Base-by-base conservation (phyloP, 1,284 basidiomycete genomes). In the Stygiomarasmius scandens region DNA sequence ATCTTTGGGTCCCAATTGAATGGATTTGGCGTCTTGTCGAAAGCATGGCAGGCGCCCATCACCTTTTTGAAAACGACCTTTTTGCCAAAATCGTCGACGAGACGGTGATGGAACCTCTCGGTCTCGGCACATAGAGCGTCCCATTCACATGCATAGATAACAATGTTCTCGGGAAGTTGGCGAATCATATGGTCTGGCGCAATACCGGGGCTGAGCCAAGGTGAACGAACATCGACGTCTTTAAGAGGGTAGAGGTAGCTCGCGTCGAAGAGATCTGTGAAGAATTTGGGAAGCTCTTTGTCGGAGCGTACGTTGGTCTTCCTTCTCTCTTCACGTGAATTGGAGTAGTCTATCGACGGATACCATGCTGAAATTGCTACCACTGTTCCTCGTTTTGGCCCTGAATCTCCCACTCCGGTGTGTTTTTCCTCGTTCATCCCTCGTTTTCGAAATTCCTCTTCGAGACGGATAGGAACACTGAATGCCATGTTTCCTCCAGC, bases 231-330 rank as follows among this genome's bases (percentile, higher is more conserved):
- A 29, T 61, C 55, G 34, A 61, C 45, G 0, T 51, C 54, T 12
- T 50, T 41, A 2, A 48, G 23, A 11, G 60, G 60, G 22, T 61
- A 46, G 8, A 59, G 52, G 54, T 61, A 61, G 24, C 51, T 54
- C 16, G 60, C 51, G 44, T 61, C 60, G 41, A 61, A 61, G 19
- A 61, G 58, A 45, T 61, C 54, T 41, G 60, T 58, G 49, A 61
- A 61, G 54, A 61, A 58, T 49, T 61, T 61, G n/a, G 60, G 60
- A 14, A 61, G 55, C 20, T 58, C 56, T 29, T 58, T 61, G 48
- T 61, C 60, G 16, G 34, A 44, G 2, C 60, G 57, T 16, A 58
- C 55, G 25, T 61, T 61, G 20, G 57, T 61, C 19, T 53, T 56
- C 32, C 57, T 49, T 25, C 60, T 54, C 43, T 61, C 57, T 48